Base-by-base conservation (phyloP, 2,329 filamentous ascomycete genomes). In the Colletotrichum theobromicola region DNA sequence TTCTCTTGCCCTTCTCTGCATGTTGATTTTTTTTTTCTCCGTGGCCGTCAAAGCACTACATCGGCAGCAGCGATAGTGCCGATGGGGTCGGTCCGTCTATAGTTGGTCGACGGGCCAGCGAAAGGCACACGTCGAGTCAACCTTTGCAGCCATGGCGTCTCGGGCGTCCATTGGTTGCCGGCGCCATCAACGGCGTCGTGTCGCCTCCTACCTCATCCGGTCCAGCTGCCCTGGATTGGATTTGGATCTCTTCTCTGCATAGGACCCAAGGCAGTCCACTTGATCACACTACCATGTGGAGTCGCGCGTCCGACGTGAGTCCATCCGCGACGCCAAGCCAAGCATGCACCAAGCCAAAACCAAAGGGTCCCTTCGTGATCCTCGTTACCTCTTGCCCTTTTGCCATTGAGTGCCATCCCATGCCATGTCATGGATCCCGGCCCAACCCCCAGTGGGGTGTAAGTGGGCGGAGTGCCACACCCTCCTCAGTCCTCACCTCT, bases 381-480 rank as follows among this genome's bases (percentile, higher is more conserved):
- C 63, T 66, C 42, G 28, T 53, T 28, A 46, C 18, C 10, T 66
- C n/a, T 55, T 26, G 24, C 34, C 63, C n/a, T 24, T 53, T 16
- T 66, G 21, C 63, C 34, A 30, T 15, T 26, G 32, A 68, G 26
- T 66, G 53, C 67, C 55, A 67, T 66, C 67, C 37, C 60, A 60
- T 71, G 21, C 32, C 30, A 35, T 21, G 46, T n/a, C 68, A 57
- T 67, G 68, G 68, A 72, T 72, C 55, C 72, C 46, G 24, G 13
- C 55, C 62, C 68, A 67, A 46, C 68, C 72, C 62, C 61, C 57
- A 30, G 72, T 74, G 68, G 62, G 61, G 72, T 75, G 62, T 50
- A 75, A 72, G 72, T 75, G 72, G 72, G 35, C 72, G 21, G 24
- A 53, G 46, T 75, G 68, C 68, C 68, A 75, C 68, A 67, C 68